Conservation (phyloP, 1,284 basidiomycete genomes). For the Thelephora terrestris region DNA sequence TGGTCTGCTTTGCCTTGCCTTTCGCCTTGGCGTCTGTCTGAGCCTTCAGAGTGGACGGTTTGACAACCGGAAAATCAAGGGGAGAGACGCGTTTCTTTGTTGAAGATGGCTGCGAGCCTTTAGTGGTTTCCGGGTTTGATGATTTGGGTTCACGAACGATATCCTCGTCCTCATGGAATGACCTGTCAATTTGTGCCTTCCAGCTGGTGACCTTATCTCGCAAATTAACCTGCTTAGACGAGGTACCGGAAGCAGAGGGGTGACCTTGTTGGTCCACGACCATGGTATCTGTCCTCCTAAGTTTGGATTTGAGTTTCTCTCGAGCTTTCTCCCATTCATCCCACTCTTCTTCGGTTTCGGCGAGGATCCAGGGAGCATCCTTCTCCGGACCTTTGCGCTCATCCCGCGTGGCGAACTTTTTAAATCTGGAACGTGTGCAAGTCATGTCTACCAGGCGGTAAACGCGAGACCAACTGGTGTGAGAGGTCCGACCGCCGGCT, state of each 20-base stretch:
- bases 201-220: background rate
- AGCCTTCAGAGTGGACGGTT: background rate
- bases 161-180: background rate
- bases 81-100: background rate
- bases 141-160: background rate
- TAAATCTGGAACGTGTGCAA: background rate
- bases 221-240: background rate
- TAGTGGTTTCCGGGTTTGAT: background rate
- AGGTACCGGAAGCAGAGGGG: background rate
- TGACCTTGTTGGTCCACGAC: background rate
- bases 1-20: background rate
- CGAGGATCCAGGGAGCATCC: background rate
- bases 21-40: background rate
- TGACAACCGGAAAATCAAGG: background rate
- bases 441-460: background rate
- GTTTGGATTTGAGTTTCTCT: background rate
- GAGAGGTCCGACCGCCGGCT: background rate
- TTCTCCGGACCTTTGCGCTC: background rate
- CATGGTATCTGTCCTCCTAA: background rate
- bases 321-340: background rate
- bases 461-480: background rate
- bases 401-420: background rate
- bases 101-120: no score
- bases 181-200: background rate
- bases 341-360: background rate